These are phyloP conservation scores for Cordyceps cateniannulata DNA, from an alignment of 2,329 filamentous ascomycete genomes.

Conservation along the genomic window DNA sequence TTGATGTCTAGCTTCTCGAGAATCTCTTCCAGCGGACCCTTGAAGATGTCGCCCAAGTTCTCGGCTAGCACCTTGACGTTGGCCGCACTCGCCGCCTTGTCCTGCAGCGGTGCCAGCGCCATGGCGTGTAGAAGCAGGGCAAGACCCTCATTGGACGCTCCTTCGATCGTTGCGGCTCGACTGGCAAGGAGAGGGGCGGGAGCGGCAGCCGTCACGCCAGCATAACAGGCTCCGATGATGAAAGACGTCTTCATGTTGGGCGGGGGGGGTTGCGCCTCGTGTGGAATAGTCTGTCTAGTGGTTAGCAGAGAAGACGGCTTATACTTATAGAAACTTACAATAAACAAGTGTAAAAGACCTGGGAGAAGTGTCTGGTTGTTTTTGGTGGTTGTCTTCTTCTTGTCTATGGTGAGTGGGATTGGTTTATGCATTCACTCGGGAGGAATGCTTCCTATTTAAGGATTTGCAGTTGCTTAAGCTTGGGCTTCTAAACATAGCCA, in stretches of 20 bases:
- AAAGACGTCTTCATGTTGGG: neutral
- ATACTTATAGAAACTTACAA: too few relatives aligned
- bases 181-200: neutral
- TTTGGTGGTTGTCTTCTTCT: neutral
- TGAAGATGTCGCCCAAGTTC: neutral
- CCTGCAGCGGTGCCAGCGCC: neutral
- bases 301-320: too few relatives aligned
- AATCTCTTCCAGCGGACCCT: conserved; percentile 1
- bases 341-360: neutral
- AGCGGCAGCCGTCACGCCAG: conserved; percentile 1
- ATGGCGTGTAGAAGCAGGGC: neutral
- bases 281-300: neutral
- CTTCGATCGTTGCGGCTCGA: neutral
- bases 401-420: neutral
- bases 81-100: neutral
- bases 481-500: too few relatives aligned
- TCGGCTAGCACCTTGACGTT: neutral
- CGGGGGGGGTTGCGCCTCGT: neutral
- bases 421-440: neutral
- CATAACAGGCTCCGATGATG: conserved; percentile 1
- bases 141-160: neutral
- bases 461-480: neutral
- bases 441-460: neutral
- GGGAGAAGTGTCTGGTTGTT: neutral
- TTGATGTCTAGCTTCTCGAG: neutral